Evolutionary conservation across 2,329 filamentous ascomycete genomes (phyloP).

Genomic region (Claviceps purpurea): DNA sequence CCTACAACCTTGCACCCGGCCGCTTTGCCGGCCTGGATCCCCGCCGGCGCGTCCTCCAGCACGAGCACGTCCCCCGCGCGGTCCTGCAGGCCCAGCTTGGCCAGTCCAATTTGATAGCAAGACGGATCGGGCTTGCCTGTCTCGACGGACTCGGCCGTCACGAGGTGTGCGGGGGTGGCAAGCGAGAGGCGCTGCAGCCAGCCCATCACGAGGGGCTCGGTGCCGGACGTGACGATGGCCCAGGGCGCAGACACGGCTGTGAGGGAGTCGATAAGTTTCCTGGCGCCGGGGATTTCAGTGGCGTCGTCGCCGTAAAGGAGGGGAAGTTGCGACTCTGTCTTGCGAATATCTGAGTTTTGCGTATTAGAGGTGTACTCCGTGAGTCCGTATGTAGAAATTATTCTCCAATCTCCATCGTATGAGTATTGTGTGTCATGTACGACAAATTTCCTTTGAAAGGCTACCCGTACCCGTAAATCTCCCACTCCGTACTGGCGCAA

Average conservation of each 20-base stretch:
- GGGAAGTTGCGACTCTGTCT: conserved; percentile 68
- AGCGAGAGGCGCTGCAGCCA: conserved; percentile 59
- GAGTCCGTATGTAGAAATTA: too few relatives aligned
- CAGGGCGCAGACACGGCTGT: conserved; percentile 53
- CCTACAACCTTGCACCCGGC: conserved; percentile 77
- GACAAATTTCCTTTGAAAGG: too few relatives aligned
- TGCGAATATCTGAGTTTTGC: conserved; percentile 50
- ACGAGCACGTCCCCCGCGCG: conserved; percentile 49
- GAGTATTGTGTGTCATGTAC: too few relatives aligned
- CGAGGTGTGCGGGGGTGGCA: conserved; percentile 49
- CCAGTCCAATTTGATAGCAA: conserved; percentile 57
- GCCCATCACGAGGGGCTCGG: conserved; percentile 51
- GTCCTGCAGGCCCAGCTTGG: conserved; percentile 41
- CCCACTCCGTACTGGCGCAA: too few relatives aligned
- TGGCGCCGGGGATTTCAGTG: conserved; percentile 72
- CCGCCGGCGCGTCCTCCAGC: conserved; percentile 79
- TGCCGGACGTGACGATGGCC: conserved; percentile 78
- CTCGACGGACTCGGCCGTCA: conserved; percentile 63
- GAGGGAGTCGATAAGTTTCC: conserved; percentile 54
- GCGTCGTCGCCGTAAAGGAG: conserved; percentile 64
- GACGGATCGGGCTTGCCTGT: conserved; percentile 66
- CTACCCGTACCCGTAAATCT: too few relatives aligned
- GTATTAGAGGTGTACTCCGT: too few relatives aligned
- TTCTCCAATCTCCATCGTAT: too few relatives aligned
- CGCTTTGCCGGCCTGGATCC: conserved; percentile 69